Evolutionary conservation across 139 green algal genomes (phyloP), one percentile per base, ranked within the genome.

Genomic region (Raphidocelis subcapitata): DNA sequence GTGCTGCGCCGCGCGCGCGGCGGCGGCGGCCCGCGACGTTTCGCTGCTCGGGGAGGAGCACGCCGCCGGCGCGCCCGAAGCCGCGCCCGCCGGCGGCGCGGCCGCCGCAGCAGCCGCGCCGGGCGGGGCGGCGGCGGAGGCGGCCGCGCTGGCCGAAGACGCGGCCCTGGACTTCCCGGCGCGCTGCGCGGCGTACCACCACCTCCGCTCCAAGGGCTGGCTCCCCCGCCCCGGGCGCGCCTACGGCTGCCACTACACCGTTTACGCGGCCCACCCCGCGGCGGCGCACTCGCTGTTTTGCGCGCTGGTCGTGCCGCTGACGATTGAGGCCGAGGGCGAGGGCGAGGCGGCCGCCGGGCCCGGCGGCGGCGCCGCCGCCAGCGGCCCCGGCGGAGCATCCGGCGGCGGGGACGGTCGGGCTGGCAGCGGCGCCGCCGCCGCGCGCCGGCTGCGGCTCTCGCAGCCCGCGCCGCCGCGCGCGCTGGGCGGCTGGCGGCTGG

Each of bases 141-240:
- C 54, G 54, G 54, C 54, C 12, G 54, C 54, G n/a, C 24, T 8
- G 24, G 24, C 54, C n/a, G n/a, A n/a, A 31, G 62, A 29, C 16
- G 72, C 26, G 3, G 63, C 29, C 23, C 26, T 47, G 36, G 67
- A 36, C 31, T 91, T 91, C 62, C 55, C 66, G 3, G 61, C 62
- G 0, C 78, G 67, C 2, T 85, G 84, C 56, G 85, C 54, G 0
- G 85, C 77, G 0, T 91, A 91, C 81, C 76, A 86, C 44, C 85
- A 91, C 81, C 72, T 86, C 16, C 78, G 84, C 26, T 57, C 51
- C 59, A 87, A 89, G 79, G 86, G 86, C 36, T 91, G 86, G 86
- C 67, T 89, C 26, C 79, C 82, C 1, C 79, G 76, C 29, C 84
- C 82, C 2, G 86, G 86, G 3, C 60, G 89, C 65, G 57, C 82